These are phyloP conservation scores for Auricularia heimuer DNA, from an alignment of 768 basidiomycete genomes.

Conservation along the genomic window DNA sequence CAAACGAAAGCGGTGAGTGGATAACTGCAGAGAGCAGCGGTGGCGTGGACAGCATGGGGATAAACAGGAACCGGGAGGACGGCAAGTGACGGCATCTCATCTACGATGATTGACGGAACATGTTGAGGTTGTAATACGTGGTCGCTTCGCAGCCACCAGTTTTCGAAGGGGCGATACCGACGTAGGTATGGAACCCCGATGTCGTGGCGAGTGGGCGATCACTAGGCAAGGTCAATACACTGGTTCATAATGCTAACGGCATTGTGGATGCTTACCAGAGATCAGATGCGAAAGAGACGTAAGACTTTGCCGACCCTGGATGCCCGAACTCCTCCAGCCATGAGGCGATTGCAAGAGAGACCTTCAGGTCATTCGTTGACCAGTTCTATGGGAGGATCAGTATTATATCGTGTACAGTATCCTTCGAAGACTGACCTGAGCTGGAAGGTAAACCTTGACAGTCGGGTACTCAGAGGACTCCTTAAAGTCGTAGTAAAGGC, in stretches of 20 bases:
- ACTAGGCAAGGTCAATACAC: not conserved
- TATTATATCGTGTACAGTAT: too few relatives aligned
- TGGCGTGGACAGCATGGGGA: too few relatives aligned
- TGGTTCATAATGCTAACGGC: too few relatives aligned
- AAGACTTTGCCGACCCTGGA: not conserved
- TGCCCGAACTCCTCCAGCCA: not conserved
- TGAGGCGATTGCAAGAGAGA: not conserved
- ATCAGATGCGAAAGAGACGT: not conserved
- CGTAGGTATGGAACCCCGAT: not conserved
- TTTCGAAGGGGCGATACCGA: not conserved
- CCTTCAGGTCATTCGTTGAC: not conserved
- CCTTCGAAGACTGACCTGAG: not conserved
- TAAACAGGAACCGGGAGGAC: too few relatives aligned
- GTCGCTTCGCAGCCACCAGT: not conserved
- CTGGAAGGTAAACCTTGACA: not conserved
- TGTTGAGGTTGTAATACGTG: not conserved
- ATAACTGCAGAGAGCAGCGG: too few relatives aligned
- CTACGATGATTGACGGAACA: not conserved
- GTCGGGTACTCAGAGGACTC: not conserved
- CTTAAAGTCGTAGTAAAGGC: not conserved
- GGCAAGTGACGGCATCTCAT: too few relatives aligned
- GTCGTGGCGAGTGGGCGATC: not conserved
- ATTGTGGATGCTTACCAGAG: not conserved
- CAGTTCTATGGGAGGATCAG: not conserved
- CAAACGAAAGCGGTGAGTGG: too few relatives aligned